Evolutionary conservation across 768 basidiomycete genomes (phyloP), one percentile per base, ranked within the genome.

Genomic region (Termitomyces sp.): DNA sequence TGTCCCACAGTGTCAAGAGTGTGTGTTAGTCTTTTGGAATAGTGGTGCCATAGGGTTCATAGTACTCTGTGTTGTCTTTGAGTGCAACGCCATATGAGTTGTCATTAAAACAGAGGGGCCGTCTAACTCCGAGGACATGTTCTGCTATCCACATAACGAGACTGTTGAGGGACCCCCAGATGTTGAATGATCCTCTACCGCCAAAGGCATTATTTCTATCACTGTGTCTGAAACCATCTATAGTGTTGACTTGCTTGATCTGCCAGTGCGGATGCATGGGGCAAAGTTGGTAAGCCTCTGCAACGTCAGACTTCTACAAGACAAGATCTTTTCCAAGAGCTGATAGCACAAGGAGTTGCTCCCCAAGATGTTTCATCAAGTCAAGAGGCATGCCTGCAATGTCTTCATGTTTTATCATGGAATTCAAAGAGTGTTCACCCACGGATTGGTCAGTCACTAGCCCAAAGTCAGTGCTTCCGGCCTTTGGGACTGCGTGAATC

Each of bases 1-100:
- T 3, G 10, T 79, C 76, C 70, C 73, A 77, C 0, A 79, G 66
- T 0, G 22, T 27, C 0, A 80, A 68, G 1, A 78, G 64, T 2
- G 38, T 22, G 3, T 53, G 64, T 59, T 79, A 77, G 9, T 64
- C 61, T 0, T 50, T 7, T 0, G 76, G 76, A 16, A 69, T 53
- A 13, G 22, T 31, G 0, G 0, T 0, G 13, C 36, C 18, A n/a
- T 52, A 52, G 3, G 32, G 41, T 0, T n/a, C 2, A 13, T 52
- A 52, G 12, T 20, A 38, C 2, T 20, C 1, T 6, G 4, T 3
- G n/a, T 44, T 42, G 7, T 27, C 33, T 9, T 4, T 25, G 12
- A 27, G 32, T 5, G 7, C 12, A 4, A 44, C 18, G 2, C 52
- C 52, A 13, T 65, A 72, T 11, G 38, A 46, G 47, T 76, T 71